These are phyloP conservation scores for Pseudohalonectria lignicola DNA, from an alignment of 2,329 filamentous ascomycete species.

Conservation along the genomic window DNA sequence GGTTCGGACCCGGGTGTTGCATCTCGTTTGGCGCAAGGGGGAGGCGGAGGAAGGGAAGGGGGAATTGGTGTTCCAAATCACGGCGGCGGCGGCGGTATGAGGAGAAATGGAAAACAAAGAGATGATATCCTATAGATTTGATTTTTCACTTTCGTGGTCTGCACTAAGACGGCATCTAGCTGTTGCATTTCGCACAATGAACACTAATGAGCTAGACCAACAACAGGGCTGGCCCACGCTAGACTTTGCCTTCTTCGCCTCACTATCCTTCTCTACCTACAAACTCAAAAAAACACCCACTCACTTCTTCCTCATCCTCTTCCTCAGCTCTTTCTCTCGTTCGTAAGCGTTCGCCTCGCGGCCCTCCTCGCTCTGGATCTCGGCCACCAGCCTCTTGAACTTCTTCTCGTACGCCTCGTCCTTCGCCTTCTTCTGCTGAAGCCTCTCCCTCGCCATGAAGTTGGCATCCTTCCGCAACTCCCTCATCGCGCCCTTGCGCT, in stretches of 20 bases:
- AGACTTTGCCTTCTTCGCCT: no score
- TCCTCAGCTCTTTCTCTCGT: slow-evolving; percentile 67
- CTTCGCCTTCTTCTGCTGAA: slow-evolving; percentile 85
- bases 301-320: slow-evolving; percentile 42
- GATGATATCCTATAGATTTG: no score
- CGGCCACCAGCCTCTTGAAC: slow-evolving; percentile 80
- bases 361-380: slow-evolving; percentile 93
- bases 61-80: no score
- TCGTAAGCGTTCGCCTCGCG: slow-evolving; percentile 81
- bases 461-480: slow-evolving; percentile 92
- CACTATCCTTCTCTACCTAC: no score
- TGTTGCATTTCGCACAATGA: no score
- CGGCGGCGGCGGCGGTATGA: background rate
- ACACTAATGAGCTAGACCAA: no score
- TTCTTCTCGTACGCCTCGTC: slow-evolving; percentile 95
- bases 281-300: no score
- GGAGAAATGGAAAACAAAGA: no score
- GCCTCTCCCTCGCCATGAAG: slow-evolving; percentile 83
- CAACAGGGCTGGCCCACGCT: no score
- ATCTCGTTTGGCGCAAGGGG: background rate
- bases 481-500: slow-evolving; percentile 87
- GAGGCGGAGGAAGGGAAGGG: no score
- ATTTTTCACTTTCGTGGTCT: no score
- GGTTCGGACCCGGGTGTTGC: background rate
- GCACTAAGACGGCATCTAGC: no score